Conservation (phyloP, 805 yeast genomes). For the Candida germanica region DNA sequence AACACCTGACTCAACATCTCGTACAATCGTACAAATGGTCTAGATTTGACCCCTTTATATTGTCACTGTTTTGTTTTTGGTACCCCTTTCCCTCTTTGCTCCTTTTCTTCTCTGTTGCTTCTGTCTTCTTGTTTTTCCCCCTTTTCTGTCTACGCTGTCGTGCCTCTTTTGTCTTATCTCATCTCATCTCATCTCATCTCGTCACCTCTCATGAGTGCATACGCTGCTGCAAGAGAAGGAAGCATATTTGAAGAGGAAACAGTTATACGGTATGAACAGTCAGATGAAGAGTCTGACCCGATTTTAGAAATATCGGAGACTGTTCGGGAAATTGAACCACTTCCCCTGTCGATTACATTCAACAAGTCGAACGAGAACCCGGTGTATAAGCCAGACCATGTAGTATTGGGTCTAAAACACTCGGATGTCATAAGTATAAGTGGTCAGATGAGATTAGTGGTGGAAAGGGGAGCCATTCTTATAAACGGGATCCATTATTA, state of each 20-base stretch:
- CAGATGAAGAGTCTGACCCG: slow-evolving; percentile 20
- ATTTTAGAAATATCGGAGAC: not conserved
- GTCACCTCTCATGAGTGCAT: slow-evolving; percentile 28
- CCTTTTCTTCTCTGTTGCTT: no score
- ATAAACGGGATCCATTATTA: slow-evolving; percentile 38
- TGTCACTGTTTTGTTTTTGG: no score
- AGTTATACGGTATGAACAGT: slow-evolving; percentile 21
- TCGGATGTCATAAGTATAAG: slow-evolving; percentile 42
- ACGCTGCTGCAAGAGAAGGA: slow-evolving; percentile 26
- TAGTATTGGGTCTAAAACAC: slow-evolving; percentile 41
- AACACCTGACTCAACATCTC: no score
- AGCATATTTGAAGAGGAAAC: slow-evolving; percentile 14
- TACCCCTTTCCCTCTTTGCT: no score
- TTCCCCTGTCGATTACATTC: slow-evolving; percentile 6
- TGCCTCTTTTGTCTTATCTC: no score
- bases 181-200: not conserved
- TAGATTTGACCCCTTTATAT: no score
- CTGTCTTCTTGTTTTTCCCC: no score
- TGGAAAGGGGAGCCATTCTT: slow-evolving; percentile 47
- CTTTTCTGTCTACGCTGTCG: no score
- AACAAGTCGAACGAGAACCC: slow-evolving; percentile 36
- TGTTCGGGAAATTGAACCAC: not conserved
- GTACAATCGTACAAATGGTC: no score
- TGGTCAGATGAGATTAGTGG: slow-evolving; percentile 45
- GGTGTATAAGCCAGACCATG: slow-evolving; percentile 26